Base-by-base conservation (phyloP, 345 rosid species). In the Abelmoschus esculentus region DNA sequence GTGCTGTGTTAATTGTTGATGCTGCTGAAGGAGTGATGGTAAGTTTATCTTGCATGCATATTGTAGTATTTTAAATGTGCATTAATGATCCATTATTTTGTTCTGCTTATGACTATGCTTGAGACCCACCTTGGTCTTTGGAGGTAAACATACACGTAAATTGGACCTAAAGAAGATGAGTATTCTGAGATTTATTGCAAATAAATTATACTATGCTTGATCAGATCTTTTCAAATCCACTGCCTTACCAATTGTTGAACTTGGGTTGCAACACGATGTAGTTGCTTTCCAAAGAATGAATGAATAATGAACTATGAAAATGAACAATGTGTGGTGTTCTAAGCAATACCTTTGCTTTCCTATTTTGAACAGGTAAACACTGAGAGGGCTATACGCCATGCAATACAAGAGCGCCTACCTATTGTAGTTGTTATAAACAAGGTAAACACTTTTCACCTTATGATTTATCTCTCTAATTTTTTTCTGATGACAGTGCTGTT, bases 311-410 rank as follows among this genome's bases (percentile, higher is more conserved):
- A 56, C 15, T 26, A 56, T 56, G 61, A 26, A 56, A 26, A 57
- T 62, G 32, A n/a, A 62, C 42, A 28, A 59, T 74, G 1, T 47
- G 7, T 44, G 29, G 63, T 62, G 36, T 29, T 68, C 66, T 71
- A 71, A 70, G 22, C 47, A 32, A 36, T 57, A 26, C 54, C 31
- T 66, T 32, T 68, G 38, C 28, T 42, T 34, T 72, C 61, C 19
- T 68, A 58, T 54, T 34, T 10, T 74, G 57, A 65, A 72, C 77
- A 91, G 99, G 99, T 84, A 13, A 95, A 95, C 78, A 91, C 99
- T 2, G 99, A 95, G 86, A 86, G 99, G 80, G 96, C 98, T 74
- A 95, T 95, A 65, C 93, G 96, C 71, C 97, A 91, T 78, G 96
- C 99, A 44, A 90, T 88, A 84, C 99, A 90, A 73, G 99, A 95